Percentiles rank a stretch among this genome's conserved stretches.
These are phyloP conservation scores for Fragosphaeria purpurea DNA, from an alignment of 2,329 filamentous ascomycete genomes.

Conservation along the genomic window DNA sequence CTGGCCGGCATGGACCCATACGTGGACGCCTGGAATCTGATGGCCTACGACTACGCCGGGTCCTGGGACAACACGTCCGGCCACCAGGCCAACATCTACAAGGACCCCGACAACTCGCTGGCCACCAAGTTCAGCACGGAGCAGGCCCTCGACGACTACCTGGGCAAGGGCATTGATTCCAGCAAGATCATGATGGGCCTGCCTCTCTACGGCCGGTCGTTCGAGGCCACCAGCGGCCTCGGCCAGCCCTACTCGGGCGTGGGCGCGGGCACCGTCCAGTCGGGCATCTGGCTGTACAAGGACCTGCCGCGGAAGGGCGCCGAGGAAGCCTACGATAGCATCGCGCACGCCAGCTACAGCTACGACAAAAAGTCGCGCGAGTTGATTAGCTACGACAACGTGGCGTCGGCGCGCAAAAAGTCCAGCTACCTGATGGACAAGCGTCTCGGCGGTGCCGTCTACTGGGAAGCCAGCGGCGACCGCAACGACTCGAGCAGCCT, in stretches of 20 bases:
- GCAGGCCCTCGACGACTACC: constrained; percentile 54
- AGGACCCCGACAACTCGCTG: constrained; percentile 36
- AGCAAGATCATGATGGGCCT: constrained; percentile 65
- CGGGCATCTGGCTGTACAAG: constrained; percentile 65
- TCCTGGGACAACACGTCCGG: constrained; percentile 50
- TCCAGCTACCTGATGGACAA: constrained; percentile 49
- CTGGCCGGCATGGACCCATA: constrained; percentile 35
- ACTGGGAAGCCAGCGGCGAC: constrained; percentile 75
- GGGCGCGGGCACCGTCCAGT: constrained; percentile 47
- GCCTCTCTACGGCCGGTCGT: constrained; percentile 71
- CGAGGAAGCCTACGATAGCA: constrained; percentile 43
- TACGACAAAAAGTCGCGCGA: constrained; percentile 50
- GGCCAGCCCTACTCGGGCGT: constrained; percentile 54
- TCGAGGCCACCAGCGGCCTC: constrained; percentile 56
- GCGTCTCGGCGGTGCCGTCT: constrained; percentile 66
- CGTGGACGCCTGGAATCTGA: constrained; percentile 47
- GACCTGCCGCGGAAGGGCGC: constrained; percentile 54
- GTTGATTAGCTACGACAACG: constrained; percentile 62
- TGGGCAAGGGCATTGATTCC: constrained; percentile 44
- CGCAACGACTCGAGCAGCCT: constrained; percentile 42
- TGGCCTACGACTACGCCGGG: constrained; percentile 62
- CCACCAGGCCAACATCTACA: constrained; percentile 61
- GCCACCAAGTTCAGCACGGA: constrained; percentile 62
- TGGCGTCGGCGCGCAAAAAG: constrained; percentile 49
- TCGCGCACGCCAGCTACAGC: constrained; percentile 57